Base-by-base conservation (phyloP, 2,329 filamentous ascomycete genomes). In the Neurospora crassa region DNA sequence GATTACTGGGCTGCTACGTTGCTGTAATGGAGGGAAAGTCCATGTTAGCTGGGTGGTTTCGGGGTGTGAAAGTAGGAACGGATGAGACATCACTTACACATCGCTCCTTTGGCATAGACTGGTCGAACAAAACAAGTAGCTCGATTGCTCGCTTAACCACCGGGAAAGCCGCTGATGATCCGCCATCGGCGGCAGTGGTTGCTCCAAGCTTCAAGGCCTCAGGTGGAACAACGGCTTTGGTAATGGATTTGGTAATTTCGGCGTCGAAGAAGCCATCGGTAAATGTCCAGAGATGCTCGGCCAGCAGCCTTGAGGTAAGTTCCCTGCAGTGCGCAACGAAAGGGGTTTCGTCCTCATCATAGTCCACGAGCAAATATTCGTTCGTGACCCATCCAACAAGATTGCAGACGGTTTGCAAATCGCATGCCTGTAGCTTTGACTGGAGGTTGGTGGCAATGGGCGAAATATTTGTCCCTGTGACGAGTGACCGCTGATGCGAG, bases 51-150 rank as follows among this genome's bases (percentile, higher is more conserved):
- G 78, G 40, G 77, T 78, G 45, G 70, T 6, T 4, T 20, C 40
- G 1, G 24, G 10, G 14, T 40, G 11, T 24, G 20, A 45, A 45
- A 3, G 3, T 34, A 6, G 10, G 53, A 67, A 14, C 63, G 12
- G 2, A 40, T 53, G 24, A 10, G 47, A 18, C 11, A 43, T 14
- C 43, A 83, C 86, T 81, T 81, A 89, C 87, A 74, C 86, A 87
- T 79, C 87, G 82, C 76, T 89, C 87, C 70, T 89, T 89, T 0
- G 87, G 87, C 87, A 89, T 89, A 47, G 86, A 85, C 73, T 87
- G 86, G 74, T 90, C 89, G 76, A 90, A 90, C 85, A 89, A 84
- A 71, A 84, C 81, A 10, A 91, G 79, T 24, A 91, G 80, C 73
- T 88, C 86, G 11, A 89, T 80, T 0, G 88, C 88, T 40, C 83